Evolutionary conservation across 495 filamentous ascomycete species (phyloP).

Genomic region (Halenospora varia): DNA sequence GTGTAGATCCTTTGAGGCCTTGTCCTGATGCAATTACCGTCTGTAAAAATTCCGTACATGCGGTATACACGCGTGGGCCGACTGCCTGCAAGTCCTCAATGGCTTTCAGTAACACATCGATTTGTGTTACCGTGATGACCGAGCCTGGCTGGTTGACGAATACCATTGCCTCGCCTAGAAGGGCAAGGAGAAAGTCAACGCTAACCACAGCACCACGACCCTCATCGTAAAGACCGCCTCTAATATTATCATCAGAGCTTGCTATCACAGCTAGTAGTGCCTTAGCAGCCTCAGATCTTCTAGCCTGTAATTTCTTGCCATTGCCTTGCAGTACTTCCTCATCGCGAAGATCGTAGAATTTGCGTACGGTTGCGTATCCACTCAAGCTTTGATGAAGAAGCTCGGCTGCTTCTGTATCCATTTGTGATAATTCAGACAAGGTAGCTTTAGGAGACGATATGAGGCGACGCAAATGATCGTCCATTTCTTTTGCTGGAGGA

Average conservation of each 20-base stretch:
- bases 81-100: slow-evolving; percentile 81
- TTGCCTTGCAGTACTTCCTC: slow-evolving; percentile 39
- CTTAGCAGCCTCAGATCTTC: slow-evolving; percentile 62
- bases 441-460: slow-evolving; percentile 62
- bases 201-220: slow-evolving; percentile 72
- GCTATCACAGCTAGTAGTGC: slow-evolving; percentile 74
- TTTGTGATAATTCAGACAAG: slow-evolving; percentile 57
- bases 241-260: slow-evolving; percentile 83
- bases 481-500: slow-evolving; percentile 63
- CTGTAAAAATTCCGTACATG: slow-evolving; percentile 68
- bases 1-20: slow-evolving; percentile 49
- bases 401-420: slow-evolving; percentile 72
- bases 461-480: slow-evolving; percentile 59
- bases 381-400: slow-evolving; percentile 79
- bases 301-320: slow-evolving; percentile 33
- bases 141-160: slow-evolving; percentile 51
- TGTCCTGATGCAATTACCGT: slow-evolving; percentile 42
- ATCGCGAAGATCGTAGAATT: slow-evolving; percentile 84
- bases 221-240: slow-evolving; percentile 80
- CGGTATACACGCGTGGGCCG: slow-evolving; percentile 60
- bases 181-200: slow-evolving; percentile 77
- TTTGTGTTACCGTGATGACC: slow-evolving; percentile 57
- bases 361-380: slow-evolving; percentile 82
- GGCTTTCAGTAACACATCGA: slow-evolving; percentile 71
- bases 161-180: slow-evolving; percentile 77